A percentile compares a stretch with the other conserved stretches of the same genome.
Evolutionary conservation across 2,329 filamentous ascomycete species (phyloP).

Genomic region (Aspergillus awamori): DNA sequence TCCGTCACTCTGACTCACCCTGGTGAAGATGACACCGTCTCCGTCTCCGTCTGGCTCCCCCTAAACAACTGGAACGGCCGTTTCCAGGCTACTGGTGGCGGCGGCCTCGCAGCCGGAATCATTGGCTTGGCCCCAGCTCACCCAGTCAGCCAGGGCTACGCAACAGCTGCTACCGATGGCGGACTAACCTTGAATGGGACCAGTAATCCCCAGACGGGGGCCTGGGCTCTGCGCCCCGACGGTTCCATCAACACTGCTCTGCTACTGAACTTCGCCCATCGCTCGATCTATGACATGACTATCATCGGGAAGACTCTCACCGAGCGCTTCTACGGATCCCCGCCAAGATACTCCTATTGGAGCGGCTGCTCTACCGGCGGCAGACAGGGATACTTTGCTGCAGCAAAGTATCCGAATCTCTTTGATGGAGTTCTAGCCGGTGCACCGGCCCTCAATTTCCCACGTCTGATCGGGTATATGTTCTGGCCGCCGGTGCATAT

Average conservation of each 20-base stretch:
- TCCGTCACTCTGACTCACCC: constrained; percentile 11
- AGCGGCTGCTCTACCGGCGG: constrained; percentile 25
- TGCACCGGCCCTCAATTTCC: constrained; percentile 21
- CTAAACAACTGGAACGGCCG: constrained; percentile 10
- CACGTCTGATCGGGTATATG: constrained; percentile 8
- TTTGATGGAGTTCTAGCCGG: constrained; percentile 32
- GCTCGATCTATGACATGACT: constrained; percentile 10
- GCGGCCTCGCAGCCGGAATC: constrained; percentile 10
- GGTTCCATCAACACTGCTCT: constrained; percentile 7
- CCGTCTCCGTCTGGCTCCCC: constrained; percentile 9
- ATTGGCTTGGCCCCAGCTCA: background rate
- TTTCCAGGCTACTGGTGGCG: constrained; percentile 15
- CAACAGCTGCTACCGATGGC: background rate
- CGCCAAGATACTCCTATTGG: constrained; percentile 8
- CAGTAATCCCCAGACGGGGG: background rate
- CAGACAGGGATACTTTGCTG: constrained; percentile 22
- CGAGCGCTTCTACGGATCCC: constrained; percentile 8
- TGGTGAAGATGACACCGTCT: background rate
- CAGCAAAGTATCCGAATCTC: constrained; percentile 22
- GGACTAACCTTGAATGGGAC: constrained; percentile 1
- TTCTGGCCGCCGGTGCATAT: constrained; percentile 23
- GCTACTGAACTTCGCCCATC: constrained; percentile 5
- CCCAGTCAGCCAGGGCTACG: constrained; percentile 6
- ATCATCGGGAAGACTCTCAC: constrained; percentile 10
- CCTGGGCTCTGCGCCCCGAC: background rate